A percentile compares a stretch with the other conserved stretches of the same genome.
These are phyloP conservation scores for Monosporascus ibericus DNA, from an alignment of 2,329 filamentous ascomycete species.

Conservation along the genomic window DNA sequence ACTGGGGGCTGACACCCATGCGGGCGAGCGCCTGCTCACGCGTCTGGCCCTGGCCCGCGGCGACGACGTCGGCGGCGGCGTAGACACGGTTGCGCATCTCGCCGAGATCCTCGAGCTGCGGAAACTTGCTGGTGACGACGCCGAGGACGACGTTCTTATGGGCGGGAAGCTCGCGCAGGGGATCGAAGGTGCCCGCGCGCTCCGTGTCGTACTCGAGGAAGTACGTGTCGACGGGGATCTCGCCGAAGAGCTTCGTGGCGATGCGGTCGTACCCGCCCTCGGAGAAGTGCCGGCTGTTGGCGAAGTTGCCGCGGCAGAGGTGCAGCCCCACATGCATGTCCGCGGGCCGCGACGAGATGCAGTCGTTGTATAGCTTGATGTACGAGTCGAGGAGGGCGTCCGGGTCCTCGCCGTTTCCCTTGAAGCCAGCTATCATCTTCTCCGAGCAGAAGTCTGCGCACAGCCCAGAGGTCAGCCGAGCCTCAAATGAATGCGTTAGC, in stretches of 20 bases:
- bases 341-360: constrained; percentile 53
- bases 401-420: constrained; percentile 61
- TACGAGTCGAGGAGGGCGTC: constrained; percentile 68
- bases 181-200: constrained; percentile 60
- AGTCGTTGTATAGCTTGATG: constrained; percentile 72
- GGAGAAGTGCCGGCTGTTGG: constrained; percentile 59
- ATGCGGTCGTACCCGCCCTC: constrained; percentile 64
- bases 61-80: constrained; percentile 61
- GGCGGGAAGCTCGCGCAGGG: constrained; percentile 53
- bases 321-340: constrained; percentile 76
- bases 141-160: constrained; percentile 60
- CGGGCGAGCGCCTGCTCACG: constrained; percentile 62
- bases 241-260: constrained; percentile 58
- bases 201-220: constrained; percentile 65
- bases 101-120: constrained; percentile 54
- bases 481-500: not conserved
- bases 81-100: constrained; percentile 54
- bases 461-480: too few species aligned
- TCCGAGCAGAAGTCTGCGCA: constrained; percentile 64
- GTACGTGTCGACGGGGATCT: constrained; percentile 59
- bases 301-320: constrained; percentile 65
- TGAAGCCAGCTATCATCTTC: constrained; percentile 67
- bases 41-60: constrained; percentile 57
- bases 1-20: constrained; percentile 66
- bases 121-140: constrained; percentile 58